Evolutionary conservation across 2,329 filamentous ascomycete genomes (phyloP).

Genomic region (Triangularia verruculosa): DNA sequence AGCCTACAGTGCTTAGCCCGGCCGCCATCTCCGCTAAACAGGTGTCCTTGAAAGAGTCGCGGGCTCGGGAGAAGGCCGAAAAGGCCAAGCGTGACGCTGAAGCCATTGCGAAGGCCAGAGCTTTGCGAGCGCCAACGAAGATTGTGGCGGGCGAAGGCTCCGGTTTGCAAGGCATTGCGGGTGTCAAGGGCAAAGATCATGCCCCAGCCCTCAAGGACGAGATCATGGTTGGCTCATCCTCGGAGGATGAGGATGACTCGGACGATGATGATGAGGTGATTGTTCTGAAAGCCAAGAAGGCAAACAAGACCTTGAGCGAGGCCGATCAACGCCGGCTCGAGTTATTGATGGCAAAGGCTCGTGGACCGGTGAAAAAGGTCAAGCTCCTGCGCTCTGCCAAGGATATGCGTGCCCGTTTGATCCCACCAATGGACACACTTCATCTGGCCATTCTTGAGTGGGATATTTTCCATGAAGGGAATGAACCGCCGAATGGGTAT

Average conservation of each 20-base stretch:
- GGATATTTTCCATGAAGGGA: conserved; percentile 90
- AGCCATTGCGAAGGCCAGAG: conserved; percentile 67
- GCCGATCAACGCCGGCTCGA: conserved; percentile 45
- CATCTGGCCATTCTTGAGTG: conserved; percentile 86
- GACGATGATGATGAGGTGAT: conserved; percentile 58
- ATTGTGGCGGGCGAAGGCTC: conserved; percentile 74
- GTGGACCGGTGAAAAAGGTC: conserved; percentile 78
- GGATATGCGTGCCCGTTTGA: conserved; percentile 89
- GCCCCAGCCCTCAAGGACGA: conserved; percentile 65
- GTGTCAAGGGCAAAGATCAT: conserved; percentile 76
- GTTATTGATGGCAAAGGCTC: conserved; percentile 53
- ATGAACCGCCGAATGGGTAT: conserved; percentile 75
- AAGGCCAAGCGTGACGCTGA: conserved; percentile 70
- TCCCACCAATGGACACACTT: conserved; percentile 80
- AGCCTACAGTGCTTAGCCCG: conserved; percentile 39
- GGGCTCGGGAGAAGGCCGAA: conserved; percentile 72
- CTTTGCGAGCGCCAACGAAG: conserved; percentile 47
- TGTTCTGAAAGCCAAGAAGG: conserved; percentile 44
- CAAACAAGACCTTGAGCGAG: conserved; percentile 48
- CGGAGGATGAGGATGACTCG: conserved; percentile 64
- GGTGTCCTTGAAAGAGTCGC: conserved; percentile 66
- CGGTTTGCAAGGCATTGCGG: conserved; percentile 65
- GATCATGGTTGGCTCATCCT: conserved; percentile 85
- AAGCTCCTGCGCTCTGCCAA: conserved; percentile 79
- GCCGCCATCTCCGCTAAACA: conserved; percentile 40